Conservation (phyloP, 192 early-diverging fungal species). For the Powellomyces hirtus region DNA sequence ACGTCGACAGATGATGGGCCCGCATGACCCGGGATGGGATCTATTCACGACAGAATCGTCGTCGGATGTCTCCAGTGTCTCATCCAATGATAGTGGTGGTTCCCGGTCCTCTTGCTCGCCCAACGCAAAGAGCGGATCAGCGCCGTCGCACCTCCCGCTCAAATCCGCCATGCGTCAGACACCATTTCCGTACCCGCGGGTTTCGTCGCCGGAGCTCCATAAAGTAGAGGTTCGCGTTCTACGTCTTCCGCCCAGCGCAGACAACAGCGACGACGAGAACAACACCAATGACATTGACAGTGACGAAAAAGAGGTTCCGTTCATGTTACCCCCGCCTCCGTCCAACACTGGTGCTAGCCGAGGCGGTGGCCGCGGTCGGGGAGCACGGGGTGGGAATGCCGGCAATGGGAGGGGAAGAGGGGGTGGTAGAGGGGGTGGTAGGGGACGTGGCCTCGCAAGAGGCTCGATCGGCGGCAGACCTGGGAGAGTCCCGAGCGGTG, state of each 20-base stretch:
- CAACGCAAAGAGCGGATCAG: not conserved
- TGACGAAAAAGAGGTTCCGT: no score
- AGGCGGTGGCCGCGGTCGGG: not conserved
- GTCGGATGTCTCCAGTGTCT: no score
- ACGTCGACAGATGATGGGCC: not conserved
- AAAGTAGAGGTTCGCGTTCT: not conserved
- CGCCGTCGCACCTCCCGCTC: not conserved
- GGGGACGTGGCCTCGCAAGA: not conserved
- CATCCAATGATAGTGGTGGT: no score
- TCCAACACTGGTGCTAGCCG: no score
- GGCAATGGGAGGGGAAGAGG: conserved; percentile 2
- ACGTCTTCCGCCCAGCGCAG: not conserved
- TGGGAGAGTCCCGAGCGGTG: no score
- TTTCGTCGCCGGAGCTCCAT: not conserved
- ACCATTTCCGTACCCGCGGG: not conserved
- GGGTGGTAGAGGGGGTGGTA: not conserved
- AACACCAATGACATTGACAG: no score
- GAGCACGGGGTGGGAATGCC: not conserved
- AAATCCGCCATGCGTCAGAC: not conserved
- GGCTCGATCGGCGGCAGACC: no score
- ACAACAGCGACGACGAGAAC: not conserved
- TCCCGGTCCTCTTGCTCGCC: no score
- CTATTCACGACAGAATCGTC: no score
- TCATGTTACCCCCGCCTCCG: no score
- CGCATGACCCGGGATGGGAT: no score